Evolutionary conservation across 495 filamentous ascomycete species (phyloP), one percentile per base, ranked within the genome.

Genomic region (Lentithecium fluviatile): DNA sequence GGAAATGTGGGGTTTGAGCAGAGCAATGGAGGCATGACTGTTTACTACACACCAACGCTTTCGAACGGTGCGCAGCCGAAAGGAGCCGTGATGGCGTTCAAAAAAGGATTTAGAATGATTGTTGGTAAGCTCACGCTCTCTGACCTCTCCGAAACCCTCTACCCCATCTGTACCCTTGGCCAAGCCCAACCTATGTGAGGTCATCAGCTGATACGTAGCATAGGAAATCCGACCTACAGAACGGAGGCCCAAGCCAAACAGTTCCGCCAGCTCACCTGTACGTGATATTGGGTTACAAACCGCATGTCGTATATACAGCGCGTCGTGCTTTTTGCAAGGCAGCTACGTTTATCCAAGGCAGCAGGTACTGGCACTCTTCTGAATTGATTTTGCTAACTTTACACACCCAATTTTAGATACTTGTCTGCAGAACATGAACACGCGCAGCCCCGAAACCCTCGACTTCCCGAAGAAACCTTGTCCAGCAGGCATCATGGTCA

Each of bases 191-290:
- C n/a, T n/a, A n/a, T n/a, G n/a, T n/a, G n/a, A n/a, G n/a, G n/a
- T n/a, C n/a, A n/a, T n/a, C n/a, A 13, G 40, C 40, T 43, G 5
- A 43, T 20, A 13, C 6, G 13, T 5, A 43, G 10, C 15, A n/a
- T 13, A 43, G 40, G 40, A 3, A 43, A 43, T 13, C 40, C 40
- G 40, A 20, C 40, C 19, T 43, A 43, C 40, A 43, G 37, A 12
- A 56, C 52, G 2, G 15, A 26, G 12, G 52, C 34, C 2, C 34
- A 45, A 45, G 52, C 52, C 2, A n/a, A 42, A n/a, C 11, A 32
- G 11, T 56, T 45, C 40, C 52, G 52, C 34, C 52, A 56, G 19
- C 37, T 56, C 11, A 56, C 52, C 37, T 56, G 20, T 21, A 56
- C 52, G 6, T n/a, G n/a, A n/a, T n/a, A n/a, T n/a, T n/a, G n/a